Percentiles rank a stretch among this genome's conserved stretches.
These are phyloP conservation scores for Pyrus communis DNA, from an alignment of 306 rosid genomes.

Conservation along the genomic window DNA sequence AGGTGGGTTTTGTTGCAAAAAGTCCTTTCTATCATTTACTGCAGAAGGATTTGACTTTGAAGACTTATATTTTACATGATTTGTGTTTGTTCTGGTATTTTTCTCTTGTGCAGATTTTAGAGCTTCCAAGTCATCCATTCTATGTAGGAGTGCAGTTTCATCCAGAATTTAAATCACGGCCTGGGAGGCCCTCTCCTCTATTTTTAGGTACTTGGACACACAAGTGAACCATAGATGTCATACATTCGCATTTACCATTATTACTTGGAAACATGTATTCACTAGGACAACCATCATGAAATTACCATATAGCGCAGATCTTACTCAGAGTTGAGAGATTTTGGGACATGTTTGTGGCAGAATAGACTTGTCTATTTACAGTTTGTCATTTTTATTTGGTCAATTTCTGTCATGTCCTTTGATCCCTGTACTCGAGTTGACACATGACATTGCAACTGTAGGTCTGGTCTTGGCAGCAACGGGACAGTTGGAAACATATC, in stretches of 20 bases:
- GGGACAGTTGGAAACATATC: conserved; percentile 61
- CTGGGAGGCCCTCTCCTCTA: conserved; percentile 76
- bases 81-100: background rate
- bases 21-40: background rate
- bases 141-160: conserved; percentile 93
- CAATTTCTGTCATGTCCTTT: background rate
- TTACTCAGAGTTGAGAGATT: background rate
- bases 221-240: background rate
- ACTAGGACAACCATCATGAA: background rate
- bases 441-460: conserved; percentile 25
- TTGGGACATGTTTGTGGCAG: background rate
- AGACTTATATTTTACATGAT: background rate
- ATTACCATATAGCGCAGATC: background rate
- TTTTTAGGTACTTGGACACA: conserved; percentile 53
- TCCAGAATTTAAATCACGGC: conserved; percentile 98
- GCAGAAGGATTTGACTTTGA: background rate
- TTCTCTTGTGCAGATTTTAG: conserved; percentile 62
- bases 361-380: background rate
- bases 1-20: conserved; percentile 44
- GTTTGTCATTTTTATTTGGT: background rate
- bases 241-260: background rate
- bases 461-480: conserved; percentile 90
- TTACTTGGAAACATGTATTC: background rate
- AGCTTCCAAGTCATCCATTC: conserved; percentile 86
- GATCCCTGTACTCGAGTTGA: conserved; percentile 2